A percentile compares a stretch with the other conserved stretches of the same genome.
phyloP scores from a whole-genome alignment of 805 yeast species.

The Lipomyces yamanashiensis region DNA sequence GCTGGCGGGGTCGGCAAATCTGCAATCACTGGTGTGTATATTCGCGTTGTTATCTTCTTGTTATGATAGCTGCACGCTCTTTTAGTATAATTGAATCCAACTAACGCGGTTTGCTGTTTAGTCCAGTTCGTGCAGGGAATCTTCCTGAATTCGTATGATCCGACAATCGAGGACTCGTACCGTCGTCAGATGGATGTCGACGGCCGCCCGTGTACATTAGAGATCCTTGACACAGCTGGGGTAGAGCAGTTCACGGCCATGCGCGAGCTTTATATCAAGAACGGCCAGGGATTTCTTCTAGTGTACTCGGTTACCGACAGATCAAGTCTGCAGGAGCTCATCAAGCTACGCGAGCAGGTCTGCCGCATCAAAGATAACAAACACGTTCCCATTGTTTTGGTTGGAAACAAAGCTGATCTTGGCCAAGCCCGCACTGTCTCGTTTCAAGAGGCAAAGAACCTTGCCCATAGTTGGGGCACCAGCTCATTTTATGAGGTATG shows the following conservation, averaged over 20 bases:
- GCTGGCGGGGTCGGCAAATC: conserved; percentile 96
- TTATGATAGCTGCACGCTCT: too few relatives aligned
- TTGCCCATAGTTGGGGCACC: conserved; percentile 31
- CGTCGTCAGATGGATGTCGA: conserved; percentile 87
- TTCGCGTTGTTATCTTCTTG: not conserved
- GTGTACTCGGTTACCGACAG: conserved; percentile 84
- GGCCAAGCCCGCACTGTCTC: conserved; percentile 32
- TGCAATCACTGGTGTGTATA: conserved; percentile 25
- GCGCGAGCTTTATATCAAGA: conserved; percentile 67
- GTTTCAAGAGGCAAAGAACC: conserved; percentile 28
- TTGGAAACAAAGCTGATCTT: conserved; percentile 86
- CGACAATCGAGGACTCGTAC: conserved; percentile 96
- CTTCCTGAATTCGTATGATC: conserved; percentile 63
- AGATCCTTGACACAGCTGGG: conserved; percentile 91
- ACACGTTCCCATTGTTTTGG: conserved; percentile 82
- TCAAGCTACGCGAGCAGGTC: conserved; percentile 84
- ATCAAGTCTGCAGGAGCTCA: conserved; percentile 74
- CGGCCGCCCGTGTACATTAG: conserved; percentile 84
- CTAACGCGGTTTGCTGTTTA: not conserved
- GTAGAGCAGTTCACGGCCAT: conserved; percentile 95
- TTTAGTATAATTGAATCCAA: not conserved
- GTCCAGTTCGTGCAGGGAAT: conserved; percentile 35
- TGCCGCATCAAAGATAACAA: conserved; percentile 73
- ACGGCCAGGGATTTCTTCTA: conserved; percentile 87
- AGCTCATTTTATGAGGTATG: conserved; percentile 32